Evolutionary conservation across 1,284 basidiomycete species (phyloP).

Genomic region (Xerocomus nothofagi): DNA sequence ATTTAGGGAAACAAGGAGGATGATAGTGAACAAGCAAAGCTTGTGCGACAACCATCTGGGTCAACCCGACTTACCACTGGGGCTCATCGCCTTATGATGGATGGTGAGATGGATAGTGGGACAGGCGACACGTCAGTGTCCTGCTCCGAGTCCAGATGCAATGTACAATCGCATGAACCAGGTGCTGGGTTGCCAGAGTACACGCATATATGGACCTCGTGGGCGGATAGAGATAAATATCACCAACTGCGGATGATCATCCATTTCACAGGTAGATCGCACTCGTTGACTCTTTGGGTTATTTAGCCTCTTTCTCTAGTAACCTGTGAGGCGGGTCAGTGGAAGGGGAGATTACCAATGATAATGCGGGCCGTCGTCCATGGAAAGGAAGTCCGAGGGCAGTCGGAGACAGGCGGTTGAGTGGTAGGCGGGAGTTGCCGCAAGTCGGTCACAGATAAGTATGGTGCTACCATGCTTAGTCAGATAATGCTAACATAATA

Average conservation of each 20-base stretch:
- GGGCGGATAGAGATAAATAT: not conserved
- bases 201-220: not conserved
- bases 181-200: not conserved
- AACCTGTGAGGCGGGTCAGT: constrained; percentile 41
- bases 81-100: constrained; percentile 18
- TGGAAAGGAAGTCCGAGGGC: no score
- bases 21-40: no score
- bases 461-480: no score
- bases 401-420: no score
- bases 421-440: no score
- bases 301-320: constrained; percentile 78
- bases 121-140: constrained; percentile 10
- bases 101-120: constrained; percentile 11
- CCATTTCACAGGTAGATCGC: constrained; percentile 2
- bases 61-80: not conserved
- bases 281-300: constrained; percentile 79
- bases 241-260: not conserved
- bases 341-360: constrained; percentile 17
- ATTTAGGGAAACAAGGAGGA: not conserved
- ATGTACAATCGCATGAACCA: not conserved
- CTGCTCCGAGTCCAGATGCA: not conserved
- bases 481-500: no score
- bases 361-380: constrained; percentile 24
- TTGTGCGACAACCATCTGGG: not conserved
- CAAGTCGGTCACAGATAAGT: no score